Conservation (phyloP, 345 rosid genomes). For the Eucalyptus sp. region DNA sequence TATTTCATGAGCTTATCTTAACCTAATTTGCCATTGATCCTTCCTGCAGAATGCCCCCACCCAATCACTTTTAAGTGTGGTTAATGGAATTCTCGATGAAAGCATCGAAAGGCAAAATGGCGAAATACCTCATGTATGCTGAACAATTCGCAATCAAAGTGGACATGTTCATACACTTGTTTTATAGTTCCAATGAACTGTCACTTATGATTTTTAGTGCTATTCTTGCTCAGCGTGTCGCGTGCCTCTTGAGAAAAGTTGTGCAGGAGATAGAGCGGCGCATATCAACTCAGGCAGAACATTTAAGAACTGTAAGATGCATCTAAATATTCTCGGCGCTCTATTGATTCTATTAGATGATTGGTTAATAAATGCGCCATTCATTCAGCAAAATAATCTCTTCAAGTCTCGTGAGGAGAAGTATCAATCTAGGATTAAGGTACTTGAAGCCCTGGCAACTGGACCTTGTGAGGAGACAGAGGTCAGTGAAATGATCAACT, state of each 20-base stretch:
- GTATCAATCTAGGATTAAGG: constrained; percentile 68
- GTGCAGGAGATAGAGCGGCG: constrained; percentile 96
- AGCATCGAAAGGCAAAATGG: constrained; percentile 68
- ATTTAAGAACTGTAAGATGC: constrained; percentile 62
- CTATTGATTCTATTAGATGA: background rate
- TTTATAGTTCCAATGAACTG: background rate
- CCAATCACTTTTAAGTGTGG: constrained; percentile 77
- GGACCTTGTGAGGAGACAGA: constrained; percentile 50
- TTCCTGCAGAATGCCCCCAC: constrained; percentile 84
- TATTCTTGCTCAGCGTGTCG: constrained; percentile 55
- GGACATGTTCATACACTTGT: background rate
- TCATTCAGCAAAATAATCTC: constrained; percentile 77
- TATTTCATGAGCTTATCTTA: background rate
- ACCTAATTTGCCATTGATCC: background rate
- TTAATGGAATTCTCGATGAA: constrained; percentile 86
- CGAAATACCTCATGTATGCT: constrained; percentile 81
- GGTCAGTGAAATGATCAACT: constrained; percentile 23
- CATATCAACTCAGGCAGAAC: constrained; percentile 95
- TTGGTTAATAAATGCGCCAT: background rate
- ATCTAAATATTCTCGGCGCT: background rate
- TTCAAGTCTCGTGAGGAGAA: constrained; percentile 88
- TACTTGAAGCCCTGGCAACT: constrained; percentile 88
- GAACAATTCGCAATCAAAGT: background rate
- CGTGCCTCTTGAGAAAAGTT: constrained; percentile 68
- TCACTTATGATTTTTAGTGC: constrained; percentile 1